phyloP scores from a whole-genome alignment of 176 grass and related monocot genomes.

The Bromus sterilis region DNA sequence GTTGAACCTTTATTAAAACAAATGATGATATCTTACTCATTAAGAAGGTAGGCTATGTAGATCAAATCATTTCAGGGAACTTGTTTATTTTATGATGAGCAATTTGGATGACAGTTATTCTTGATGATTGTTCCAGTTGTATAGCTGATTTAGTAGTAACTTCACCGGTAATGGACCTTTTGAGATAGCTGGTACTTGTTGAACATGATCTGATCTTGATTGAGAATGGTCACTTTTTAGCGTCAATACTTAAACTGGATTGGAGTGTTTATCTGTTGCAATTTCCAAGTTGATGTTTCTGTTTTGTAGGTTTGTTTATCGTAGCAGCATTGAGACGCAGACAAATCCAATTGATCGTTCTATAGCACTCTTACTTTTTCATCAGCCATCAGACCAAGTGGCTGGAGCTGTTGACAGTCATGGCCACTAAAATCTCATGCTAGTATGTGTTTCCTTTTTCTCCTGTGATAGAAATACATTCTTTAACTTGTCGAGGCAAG shows the following conservation, averaged over 20 bases:
- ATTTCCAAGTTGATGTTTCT: constrained; percentile 30
- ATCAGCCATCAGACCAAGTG: constrained; percentile 32
- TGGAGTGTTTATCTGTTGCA: background rate
- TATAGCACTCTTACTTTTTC: constrained; percentile 81
- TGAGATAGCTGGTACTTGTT: background rate
- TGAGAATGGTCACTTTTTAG: background rate
- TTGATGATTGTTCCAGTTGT: background rate
- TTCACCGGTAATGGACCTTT: background rate
- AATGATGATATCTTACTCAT: background rate
- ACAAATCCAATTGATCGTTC: constrained; percentile 89
- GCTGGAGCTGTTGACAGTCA: constrained; percentile 35
- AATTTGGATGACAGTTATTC: background rate
- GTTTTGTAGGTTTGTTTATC: constrained; percentile 45
- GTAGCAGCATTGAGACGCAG: constrained; percentile 54
- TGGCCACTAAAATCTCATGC: constrained; percentile 27
- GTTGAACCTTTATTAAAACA: background rate
- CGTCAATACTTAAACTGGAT: background rate
- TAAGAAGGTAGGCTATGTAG: background rate
- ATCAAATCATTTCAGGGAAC: background rate
- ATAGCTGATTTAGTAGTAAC: background rate
- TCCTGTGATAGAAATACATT: background rate
- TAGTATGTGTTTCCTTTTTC: constrained; percentile 26
- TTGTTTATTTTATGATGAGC: background rate
- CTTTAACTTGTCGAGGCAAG: background rate
- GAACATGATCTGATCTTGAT: background rate